These are phyloP conservation scores for Withania somnifera DNA, from an alignment of 305 asterid species.

Conservation along the genomic window DNA sequence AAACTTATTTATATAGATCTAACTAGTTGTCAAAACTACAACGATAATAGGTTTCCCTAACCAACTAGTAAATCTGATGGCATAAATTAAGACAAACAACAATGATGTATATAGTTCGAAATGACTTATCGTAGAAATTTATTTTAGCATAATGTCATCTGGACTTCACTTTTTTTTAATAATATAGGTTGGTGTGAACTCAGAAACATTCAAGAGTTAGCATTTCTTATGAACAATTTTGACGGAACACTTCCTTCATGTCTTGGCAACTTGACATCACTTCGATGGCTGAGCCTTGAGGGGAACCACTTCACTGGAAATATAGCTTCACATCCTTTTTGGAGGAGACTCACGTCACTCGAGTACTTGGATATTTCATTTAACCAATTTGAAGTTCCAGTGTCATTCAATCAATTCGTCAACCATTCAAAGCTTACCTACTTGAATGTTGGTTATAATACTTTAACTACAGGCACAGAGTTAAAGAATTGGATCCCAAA, in stretches of 20 bases:
- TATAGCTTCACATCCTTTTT: neutral
- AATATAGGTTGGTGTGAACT: constrained; percentile 1
- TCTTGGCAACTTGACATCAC: neutral
- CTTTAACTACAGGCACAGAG: neutral
- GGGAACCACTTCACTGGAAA: neutral
- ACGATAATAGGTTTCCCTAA: too few relatives aligned
- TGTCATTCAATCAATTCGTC: neutral
- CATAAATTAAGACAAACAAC: neutral
- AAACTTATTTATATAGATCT: too few relatives aligned
- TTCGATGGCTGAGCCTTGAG: neutral
- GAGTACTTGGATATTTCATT: neutral
- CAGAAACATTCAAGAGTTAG: neutral
- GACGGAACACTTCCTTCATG: neutral
- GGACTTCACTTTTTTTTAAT: neutral
- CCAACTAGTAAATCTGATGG: too few relatives aligned
- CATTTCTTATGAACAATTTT: fast-evolving
- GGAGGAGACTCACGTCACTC: neutral
- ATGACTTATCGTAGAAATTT: neutral
- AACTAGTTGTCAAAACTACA: too few relatives aligned
- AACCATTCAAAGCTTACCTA: neutral
- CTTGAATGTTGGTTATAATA: neutral
- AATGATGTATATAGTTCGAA: neutral
- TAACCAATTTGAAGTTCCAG: neutral
- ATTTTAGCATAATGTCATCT: neutral
- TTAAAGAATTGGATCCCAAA: neutral